A percentile compares a stretch with the other conserved stretches of the same genome.
These are phyloP conservation scores for Punica granatum DNA, from an alignment of 345 rosid genomes.

Conservation along the genomic window DNA sequence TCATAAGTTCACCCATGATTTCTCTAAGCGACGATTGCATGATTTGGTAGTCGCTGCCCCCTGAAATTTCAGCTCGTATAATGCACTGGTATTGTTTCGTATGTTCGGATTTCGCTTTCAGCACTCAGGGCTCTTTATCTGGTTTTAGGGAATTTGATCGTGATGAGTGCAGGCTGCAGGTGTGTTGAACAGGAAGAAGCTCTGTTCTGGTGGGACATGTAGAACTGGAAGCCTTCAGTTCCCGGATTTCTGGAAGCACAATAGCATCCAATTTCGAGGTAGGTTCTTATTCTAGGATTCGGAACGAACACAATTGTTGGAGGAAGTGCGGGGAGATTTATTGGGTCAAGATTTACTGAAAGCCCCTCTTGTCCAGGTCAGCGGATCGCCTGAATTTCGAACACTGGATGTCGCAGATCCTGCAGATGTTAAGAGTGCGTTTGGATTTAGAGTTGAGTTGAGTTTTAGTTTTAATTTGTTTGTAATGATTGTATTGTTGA, in stretches of 20 bases:
- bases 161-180: no score
- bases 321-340: no score
- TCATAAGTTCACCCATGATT: no score
- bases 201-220: neutral
- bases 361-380: slow-evolving; percentile 4
- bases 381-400: neutral
- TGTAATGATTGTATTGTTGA: no score
- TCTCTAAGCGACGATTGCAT: neutral
- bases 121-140: neutral
- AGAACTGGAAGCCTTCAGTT: neutral
- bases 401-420: neutral
- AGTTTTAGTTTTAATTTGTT: no score
- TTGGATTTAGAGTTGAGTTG: no score
- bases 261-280: neutral
- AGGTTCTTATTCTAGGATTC: neutral
- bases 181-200: neutral
- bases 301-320: neutral
- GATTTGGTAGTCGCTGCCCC: neutral
- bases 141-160: neutral
- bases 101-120: neutral
- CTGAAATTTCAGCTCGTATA: neutral
- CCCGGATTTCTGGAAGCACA: no score
- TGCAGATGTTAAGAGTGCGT: no score
- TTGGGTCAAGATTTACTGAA: no score
- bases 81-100: neutral